Conservation (phyloP, 2,329 filamentous ascomycete species). For the Albophoma yamanashiensis region DNA sequence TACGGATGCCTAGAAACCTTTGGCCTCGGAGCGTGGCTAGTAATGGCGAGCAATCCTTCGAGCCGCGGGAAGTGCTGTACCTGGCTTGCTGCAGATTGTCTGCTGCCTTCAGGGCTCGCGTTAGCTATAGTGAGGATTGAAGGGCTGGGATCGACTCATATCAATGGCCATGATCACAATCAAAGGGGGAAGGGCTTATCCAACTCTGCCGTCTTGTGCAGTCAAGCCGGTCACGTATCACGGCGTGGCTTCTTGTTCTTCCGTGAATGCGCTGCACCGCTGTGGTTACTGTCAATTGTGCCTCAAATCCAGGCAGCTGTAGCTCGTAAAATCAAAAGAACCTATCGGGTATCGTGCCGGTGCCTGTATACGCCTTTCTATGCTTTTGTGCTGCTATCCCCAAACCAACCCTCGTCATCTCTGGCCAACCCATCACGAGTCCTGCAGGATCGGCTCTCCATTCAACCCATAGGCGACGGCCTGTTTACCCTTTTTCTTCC, state of each 20-base stretch:
- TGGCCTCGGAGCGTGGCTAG: not conserved
- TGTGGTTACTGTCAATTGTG: not conserved
- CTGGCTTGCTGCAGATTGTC: not conserved
- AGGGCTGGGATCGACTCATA: not conserved
- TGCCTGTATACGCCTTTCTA: not conserved
- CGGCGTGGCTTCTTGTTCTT: not conserved
- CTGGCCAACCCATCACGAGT: not conserved
- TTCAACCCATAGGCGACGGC: constrained; percentile 23
- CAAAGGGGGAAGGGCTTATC: not conserved
- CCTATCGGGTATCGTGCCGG: constrained; percentile 1
- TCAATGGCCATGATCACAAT: not conserved
- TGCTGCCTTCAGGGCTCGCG: not conserved
- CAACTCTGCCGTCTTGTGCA: not conserved
- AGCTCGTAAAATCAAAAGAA: not conserved
- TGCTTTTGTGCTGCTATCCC: not conserved
- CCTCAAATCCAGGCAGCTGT: not conserved
- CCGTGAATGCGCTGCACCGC: not conserved
- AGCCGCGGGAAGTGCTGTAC: not conserved
- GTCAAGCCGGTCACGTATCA: not conserved
- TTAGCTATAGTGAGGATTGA: not conserved
- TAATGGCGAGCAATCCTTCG: not conserved
- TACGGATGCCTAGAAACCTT: not conserved
- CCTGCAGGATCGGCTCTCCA: constrained; percentile 21
- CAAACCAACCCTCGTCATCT: not conserved
- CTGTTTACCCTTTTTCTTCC: constrained; percentile 19